Base-by-base conservation (phyloP, 768 basidiomycete genomes). In the Tricholoma furcatifolium region DNA sequence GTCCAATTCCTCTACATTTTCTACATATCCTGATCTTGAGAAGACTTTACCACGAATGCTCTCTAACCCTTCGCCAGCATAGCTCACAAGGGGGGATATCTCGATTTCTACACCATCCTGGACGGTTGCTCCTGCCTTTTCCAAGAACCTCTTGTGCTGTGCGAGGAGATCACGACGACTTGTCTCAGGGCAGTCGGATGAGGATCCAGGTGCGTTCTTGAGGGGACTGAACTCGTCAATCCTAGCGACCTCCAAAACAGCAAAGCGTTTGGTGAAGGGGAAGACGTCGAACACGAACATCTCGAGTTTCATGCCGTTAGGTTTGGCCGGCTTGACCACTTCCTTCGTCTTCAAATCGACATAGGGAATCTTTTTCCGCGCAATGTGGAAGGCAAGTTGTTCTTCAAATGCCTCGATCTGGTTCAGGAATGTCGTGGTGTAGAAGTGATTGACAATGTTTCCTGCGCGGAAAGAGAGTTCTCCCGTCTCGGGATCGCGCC, bases 251-350 rank as follows among this genome's bases (percentile, higher is more conserved):
- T 98, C 94, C 65, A 98, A 71, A 36, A 98, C 92, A 24, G 88
- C 83, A 59, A 95, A 93, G 46, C 70, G 75, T 64, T 84, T 69
- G 23, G 93, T 93, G 72, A 83, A 92, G 0, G 95, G 95, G 78
- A 99, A 98, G 41, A 99, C 97, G 71, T 99, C 97, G 64, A 99
- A 99, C 30, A 99, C 90, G 72, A 99, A 99, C 75, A 95, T 76
- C 71, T 99, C 97, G 56, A 99, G 84, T 74, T 99, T 99, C 92
- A 98, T 96, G 55, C 97, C 97, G 68, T 99, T 98, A n/a, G 93
- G 91, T 65, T 86, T 85, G 56, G 72, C 69, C 2, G 97, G 95
- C 65, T 94, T 95, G 65, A 95, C 70, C 4, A 63, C 21, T 55
- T 83, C 75, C 17, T 91, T 94, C 12, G 80, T 79, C 50, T 78